These are phyloP conservation scores for Trichocladium antarcticum DNA, from an alignment of 495 filamentous ascomycete genomes.

Conservation along the genomic window DNA sequence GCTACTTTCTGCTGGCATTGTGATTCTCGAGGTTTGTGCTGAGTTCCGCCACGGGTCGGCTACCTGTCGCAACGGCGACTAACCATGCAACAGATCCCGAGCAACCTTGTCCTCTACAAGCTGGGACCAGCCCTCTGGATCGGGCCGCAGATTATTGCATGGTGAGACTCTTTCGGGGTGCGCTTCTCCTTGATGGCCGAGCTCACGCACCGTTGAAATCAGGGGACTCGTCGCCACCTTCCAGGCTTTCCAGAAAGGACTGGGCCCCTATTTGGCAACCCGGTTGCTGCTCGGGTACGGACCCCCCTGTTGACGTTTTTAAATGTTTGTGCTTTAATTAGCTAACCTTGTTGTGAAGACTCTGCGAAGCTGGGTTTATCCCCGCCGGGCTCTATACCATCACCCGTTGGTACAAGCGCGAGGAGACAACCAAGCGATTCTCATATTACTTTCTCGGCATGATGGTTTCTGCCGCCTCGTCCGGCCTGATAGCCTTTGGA, in stretches of 20 bases:
- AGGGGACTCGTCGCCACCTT: constrained; percentile 47
- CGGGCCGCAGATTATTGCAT: constrained; percentile 45
- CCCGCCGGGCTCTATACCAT: constrained; percentile 49
- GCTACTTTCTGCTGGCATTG: constrained; percentile 45
- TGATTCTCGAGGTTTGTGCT: constrained; percentile 35
- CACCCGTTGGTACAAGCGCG: constrained; percentile 49
- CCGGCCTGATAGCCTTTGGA: constrained; percentile 21
- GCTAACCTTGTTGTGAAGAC: constrained; percentile 2
- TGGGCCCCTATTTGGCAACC: constrained; percentile 41
- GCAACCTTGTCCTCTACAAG: constrained; percentile 45
- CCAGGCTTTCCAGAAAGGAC: constrained; percentile 46
- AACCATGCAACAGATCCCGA: constrained; percentile 32
- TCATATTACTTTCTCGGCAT: constrained; percentile 46
- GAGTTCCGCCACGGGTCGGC: not conserved
- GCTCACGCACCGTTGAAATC: not conserved
- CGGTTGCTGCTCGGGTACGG: constrained; percentile 43
- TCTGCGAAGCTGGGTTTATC: constrained; percentile 49
- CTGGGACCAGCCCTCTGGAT: constrained; percentile 47
- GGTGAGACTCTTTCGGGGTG: constrained; percentile 11
- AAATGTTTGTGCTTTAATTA: too few species aligned
- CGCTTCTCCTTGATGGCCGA: not conserved
- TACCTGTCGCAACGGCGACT: not conserved
- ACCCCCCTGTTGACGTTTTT: not conserved
- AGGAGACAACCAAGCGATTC: constrained; percentile 45
- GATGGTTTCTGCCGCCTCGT: constrained; percentile 27